A percentile compares a stretch with the other conserved stretches of the same genome.
Conservation (phyloP, 192 early-diverging fungal genomes). For the Linnemannia schmuckeri region DNA sequence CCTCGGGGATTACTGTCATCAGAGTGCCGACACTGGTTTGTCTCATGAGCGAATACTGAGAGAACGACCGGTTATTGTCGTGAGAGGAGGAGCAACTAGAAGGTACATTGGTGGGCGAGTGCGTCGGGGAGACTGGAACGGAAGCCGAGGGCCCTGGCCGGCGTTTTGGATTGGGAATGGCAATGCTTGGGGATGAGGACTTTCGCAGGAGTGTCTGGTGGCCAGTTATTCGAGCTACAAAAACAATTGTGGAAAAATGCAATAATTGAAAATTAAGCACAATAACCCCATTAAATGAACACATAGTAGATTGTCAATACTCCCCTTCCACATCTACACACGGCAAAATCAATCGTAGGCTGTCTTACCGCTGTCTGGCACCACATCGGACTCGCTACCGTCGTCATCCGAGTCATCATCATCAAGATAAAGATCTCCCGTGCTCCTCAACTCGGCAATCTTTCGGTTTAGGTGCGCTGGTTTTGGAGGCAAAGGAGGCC, state of each 20-base stretch:
- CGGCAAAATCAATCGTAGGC: not conserved
- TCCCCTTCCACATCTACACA: not conserved
- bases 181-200: constrained; percentile 33
- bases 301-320: not conserved
- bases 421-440: constrained; percentile 19
- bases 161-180: constrained; percentile 26
- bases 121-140: constrained; percentile 49
- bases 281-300: not conserved
- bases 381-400: constrained; percentile 37
- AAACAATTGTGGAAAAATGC: not conserved
- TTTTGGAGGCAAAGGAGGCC: constrained; percentile 66
- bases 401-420: constrained; percentile 32
- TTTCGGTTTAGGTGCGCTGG: constrained; percentile 45
- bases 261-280: not conserved
- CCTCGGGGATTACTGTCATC: constrained; percentile 60
- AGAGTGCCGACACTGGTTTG: constrained; percentile 23
- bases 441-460: not conserved
- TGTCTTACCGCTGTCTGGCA: constrained; percentile 2
- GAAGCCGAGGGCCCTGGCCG: constrained; percentile 26
- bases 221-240: not conserved
- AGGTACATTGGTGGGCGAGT: constrained; percentile 38
- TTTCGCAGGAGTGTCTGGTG: constrained; percentile 16
- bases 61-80: constrained; percentile 23
- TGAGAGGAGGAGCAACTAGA: constrained; percentile 34
- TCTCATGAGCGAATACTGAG: constrained; percentile 32